Conservation (phyloP, 345 rosid species). For the Linum tenue region DNA sequence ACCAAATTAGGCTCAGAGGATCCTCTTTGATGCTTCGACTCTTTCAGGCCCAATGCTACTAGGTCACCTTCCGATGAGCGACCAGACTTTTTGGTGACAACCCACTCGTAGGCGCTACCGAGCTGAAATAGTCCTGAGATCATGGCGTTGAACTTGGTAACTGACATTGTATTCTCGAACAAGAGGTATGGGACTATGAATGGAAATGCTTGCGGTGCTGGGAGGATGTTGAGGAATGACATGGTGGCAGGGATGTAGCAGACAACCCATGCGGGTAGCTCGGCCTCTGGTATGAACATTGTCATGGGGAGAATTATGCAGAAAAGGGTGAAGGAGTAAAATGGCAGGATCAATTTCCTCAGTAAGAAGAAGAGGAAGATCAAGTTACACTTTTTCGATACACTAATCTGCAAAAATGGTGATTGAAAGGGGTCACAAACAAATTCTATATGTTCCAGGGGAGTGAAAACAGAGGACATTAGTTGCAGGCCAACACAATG, state of each 20-base stretch:
- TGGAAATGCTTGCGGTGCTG: conserved; percentile 85
- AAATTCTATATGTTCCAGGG: too few relatives aligned
- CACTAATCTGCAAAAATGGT: conserved; percentile 50
- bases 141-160: conserved; percentile 94
- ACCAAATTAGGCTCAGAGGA: conserved; percentile 49
- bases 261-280: conserved; percentile 88
- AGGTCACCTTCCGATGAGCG: conserved; percentile 91
- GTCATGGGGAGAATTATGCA: conserved; percentile 94
- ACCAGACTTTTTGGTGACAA: conserved; percentile 91
- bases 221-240: conserved; percentile 93
- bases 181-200: conserved; percentile 95
- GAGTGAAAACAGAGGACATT: too few relatives aligned
- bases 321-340: conserved; percentile 91
- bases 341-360: conserved; percentile 76
- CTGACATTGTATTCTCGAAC: conserved; percentile 94
- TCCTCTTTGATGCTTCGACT: conserved; percentile 39
- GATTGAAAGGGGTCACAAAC: conserved; percentile 6
- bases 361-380: conserved; percentile 86
- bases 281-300: conserved; percentile 87
- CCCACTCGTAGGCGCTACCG: conserved; percentile 95
- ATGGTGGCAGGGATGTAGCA: conserved; percentile 91
- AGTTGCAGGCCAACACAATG: too few relatives aligned
- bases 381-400: conserved; percentile 77
- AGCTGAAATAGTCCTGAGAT: conserved; percentile 91
- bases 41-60: conserved; percentile 47